Conservation (phyloP, 1,139 yeast genomes). For the Debaryomyces fabryi region DNA sequence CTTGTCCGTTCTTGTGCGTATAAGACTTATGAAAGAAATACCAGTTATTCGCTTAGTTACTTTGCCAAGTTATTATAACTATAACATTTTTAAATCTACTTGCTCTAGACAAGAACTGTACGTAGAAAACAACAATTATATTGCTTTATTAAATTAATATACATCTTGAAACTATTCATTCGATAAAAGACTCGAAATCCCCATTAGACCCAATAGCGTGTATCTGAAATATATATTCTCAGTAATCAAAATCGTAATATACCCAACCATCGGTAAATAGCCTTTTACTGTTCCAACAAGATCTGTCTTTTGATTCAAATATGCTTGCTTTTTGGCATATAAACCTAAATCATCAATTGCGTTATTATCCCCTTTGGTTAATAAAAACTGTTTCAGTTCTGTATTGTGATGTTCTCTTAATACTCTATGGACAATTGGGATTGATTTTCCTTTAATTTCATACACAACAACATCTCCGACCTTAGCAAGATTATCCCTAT, state of each 20-base stretch:
- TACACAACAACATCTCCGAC: constrained; percentile 99
- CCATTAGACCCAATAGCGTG: constrained; percentile 69
- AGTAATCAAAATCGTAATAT: constrained; percentile 87
- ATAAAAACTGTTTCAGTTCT: constrained; percentile 63
- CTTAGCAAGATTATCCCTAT: constrained; percentile 63
- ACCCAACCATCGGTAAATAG: constrained; percentile 89
- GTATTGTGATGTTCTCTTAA: constrained; percentile 70
- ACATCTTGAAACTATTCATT: constrained; percentile 34
- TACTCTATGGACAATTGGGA: constrained; percentile 96
- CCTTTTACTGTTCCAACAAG: constrained; percentile 90
- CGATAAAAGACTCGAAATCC: constrained; percentile 56
- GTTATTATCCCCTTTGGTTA: constrained; percentile 97
- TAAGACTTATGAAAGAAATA: too few relatives aligned
- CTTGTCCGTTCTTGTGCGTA: too few relatives aligned
- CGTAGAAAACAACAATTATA: neutral
- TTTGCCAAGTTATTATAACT: neutral
- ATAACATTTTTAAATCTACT: neutral
- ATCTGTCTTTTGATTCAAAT: constrained; percentile 75
- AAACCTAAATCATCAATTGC: constrained; percentile 87
- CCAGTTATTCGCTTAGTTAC: neutral
- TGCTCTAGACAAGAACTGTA: neutral
- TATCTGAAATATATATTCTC: constrained; percentile 81
- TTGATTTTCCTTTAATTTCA: constrained; percentile 74
- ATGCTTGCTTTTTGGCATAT: constrained; percentile 75
- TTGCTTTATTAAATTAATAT: constrained; percentile 1